Conservation (phyloP, 2,329 filamentous ascomycete species). For the Botrytis deweyae region DNA sequence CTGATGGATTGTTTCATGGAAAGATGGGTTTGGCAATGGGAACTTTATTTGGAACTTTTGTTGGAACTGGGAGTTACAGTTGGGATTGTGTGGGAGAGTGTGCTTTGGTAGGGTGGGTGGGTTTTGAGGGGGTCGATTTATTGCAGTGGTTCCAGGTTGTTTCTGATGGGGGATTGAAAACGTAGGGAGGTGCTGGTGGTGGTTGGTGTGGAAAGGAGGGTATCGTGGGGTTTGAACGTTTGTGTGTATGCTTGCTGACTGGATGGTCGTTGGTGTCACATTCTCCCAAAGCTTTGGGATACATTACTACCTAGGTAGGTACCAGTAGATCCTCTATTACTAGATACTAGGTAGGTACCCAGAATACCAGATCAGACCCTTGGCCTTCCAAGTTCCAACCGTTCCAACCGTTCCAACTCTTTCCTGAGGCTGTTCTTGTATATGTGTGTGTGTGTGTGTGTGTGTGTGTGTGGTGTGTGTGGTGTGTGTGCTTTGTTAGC, state of each 20-base stretch:
- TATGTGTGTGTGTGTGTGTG: background rate
- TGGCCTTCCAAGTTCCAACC: background rate
- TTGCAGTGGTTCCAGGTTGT: background rate
- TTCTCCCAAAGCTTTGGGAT: background rate
- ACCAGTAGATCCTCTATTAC: too few relatives aligned
- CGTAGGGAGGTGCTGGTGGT: background rate
- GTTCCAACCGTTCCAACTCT: too few relatives aligned
- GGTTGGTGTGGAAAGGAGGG: too few relatives aligned
- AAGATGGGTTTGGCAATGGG: background rate
- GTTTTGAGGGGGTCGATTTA: background rate
- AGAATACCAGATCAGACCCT: too few relatives aligned
- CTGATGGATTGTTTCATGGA: background rate
- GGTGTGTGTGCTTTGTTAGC: background rate
- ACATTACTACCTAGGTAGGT: too few relatives aligned
- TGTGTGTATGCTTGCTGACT: too few relatives aligned
- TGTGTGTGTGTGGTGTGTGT: background rate
- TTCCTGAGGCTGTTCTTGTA: too few relatives aligned
- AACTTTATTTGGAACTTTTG: background rate
- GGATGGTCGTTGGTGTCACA: background rate
- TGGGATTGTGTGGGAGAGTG: background rate
- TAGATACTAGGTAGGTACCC: too few relatives aligned
- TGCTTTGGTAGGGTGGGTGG: too few relatives aligned
- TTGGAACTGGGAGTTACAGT: background rate
- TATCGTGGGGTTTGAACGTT: too few relatives aligned
- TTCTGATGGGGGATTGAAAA: background rate